phyloP scores from a whole-genome alignment of 1,284 basidiomycete genomes.

The Boletus mariae region DNA sequence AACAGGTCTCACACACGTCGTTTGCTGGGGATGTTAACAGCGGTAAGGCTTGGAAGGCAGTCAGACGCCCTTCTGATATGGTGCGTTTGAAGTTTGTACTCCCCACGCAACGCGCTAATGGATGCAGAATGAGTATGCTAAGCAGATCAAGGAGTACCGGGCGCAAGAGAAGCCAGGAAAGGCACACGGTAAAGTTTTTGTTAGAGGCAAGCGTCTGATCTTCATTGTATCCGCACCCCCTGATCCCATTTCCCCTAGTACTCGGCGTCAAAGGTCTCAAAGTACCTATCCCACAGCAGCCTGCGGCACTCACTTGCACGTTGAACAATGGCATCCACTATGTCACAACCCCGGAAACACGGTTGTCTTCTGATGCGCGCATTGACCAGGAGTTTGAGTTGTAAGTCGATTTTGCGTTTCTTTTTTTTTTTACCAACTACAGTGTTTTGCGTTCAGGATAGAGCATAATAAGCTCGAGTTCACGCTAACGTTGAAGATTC shows the following conservation, averaged over 20 bases:
- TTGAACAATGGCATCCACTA: constrained; percentile 97
- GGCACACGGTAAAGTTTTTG: constrained; percentile 88
- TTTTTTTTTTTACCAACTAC: background rate
- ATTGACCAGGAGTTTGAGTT: constrained; percentile 95
- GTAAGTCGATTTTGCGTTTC: constrained; percentile 44
- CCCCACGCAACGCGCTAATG: background rate
- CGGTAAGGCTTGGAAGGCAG: constrained; percentile 84
- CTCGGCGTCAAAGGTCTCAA: constrained; percentile 69
- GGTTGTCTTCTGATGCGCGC: constrained; percentile 57
- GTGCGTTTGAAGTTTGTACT: constrained; percentile 41
- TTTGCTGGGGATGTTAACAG: constrained; percentile 76
- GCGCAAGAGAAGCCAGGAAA: constrained; percentile 75
- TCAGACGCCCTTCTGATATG: constrained; percentile 91
- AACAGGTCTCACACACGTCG: constrained; percentile 64
- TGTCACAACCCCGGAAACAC: constrained; percentile 85
- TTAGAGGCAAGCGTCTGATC: constrained; percentile 60
- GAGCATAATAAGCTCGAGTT: constrained; percentile 90
- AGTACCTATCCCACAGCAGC: constrained; percentile 70
- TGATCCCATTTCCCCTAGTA: constrained; percentile 46
- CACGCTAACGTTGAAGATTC: constrained; percentile 80
- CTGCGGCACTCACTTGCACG: constrained; percentile 81
- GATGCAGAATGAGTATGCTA: constrained; percentile 83
- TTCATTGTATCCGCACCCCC: background rate
- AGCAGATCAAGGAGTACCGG: constrained; percentile 80
- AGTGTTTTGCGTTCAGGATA: constrained; percentile 46